Evolutionary conservation across 1,139 yeast species (phyloP), one percentile per base, ranked within the genome.

Genomic region (Yamadazyma dendronema): DNA sequence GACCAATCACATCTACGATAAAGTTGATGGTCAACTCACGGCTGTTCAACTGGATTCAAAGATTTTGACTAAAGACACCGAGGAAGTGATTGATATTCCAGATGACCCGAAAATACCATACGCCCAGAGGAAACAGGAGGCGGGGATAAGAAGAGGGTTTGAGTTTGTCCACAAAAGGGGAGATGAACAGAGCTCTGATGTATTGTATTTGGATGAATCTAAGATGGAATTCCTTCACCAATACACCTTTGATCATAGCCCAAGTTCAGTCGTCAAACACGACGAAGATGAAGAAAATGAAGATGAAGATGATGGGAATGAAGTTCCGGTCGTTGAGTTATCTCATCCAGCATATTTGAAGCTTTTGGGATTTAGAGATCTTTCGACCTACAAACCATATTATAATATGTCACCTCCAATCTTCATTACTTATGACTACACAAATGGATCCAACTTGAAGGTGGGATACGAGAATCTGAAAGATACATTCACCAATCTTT

Each of bases 401-500:
- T 79, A 80, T 54, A 76, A 74, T 42, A 56, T 77, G 10, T 62
- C 73, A 1, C 72, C 79, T 2, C 74, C 95, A 0, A 54, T 72
- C 3, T 84, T 89, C 48, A 59, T 92, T 1, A 66, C 74, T 10
- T 77, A 75, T 1, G 72, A 70, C 27, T 37, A 58, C 31, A 46
- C 47, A 19, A 57, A 70, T 42, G 75, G 74, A 1, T 48, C 46
- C 3, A 61, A 59, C 5, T 61, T 63, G 3, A 35, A 32, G 16
- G 13, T 35, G 7, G 74, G 74, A 0, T 77, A 66, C 44, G 61
- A 69, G 14, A 85, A 90, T 13, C 86, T 96, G 0, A 66, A 72
- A 16, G 62, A 77, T 26, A 82, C 94, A 0, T 77, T 89, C 52
- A 70, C 85, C 1, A 73, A 90, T 0, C 62, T 92, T 7, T 85